A percentile compares a stretch with the other conserved stretches of the same genome.
Evolutionary conservation across 257 asterid genomes (phyloP).

Genomic region (Plantago ovata): DNA sequence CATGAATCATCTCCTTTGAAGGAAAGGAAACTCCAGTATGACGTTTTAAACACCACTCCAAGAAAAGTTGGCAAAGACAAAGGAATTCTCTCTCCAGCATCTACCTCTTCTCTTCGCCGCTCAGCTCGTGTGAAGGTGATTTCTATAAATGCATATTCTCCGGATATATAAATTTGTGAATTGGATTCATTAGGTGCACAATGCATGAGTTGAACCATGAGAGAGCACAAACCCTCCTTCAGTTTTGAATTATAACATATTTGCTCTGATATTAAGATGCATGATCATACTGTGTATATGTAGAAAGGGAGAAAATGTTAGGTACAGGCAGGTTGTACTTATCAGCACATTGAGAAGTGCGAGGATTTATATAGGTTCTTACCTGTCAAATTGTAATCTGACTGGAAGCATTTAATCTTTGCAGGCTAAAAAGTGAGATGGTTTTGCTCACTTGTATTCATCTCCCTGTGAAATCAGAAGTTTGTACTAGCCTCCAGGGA

Average conservation of each 20-base stretch:
- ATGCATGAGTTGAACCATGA: background rate
- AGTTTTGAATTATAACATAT: background rate
- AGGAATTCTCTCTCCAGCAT: slow-evolving; percentile 35
- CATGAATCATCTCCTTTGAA: slow-evolving; percentile 32
- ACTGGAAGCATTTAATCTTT: slow-evolving; percentile 12
- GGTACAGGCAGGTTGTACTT: background rate
- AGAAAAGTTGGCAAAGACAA: slow-evolving; percentile 30
- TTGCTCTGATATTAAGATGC: background rate
- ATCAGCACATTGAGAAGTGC: background rate
- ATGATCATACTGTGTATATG: background rate
- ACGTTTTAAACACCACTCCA: slow-evolving; percentile 24
- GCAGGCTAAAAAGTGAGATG: slow-evolving; percentile 38
- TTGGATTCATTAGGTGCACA: background rate
- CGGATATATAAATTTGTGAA: background rate
- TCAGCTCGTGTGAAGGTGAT: slow-evolving; percentile 53
- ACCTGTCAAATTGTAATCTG: background rate
- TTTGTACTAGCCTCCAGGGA: background rate
- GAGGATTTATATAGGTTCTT: background rate
- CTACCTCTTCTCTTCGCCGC: slow-evolving; percentile 41
- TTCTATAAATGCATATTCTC: background rate
- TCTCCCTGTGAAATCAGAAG: background rate
- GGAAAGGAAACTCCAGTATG: slow-evolving; percentile 28
- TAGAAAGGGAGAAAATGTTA: background rate
- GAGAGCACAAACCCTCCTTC: background rate
- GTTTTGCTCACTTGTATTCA: background rate